phyloP scores from a whole-genome alignment of 2,329 filamentous ascomycete species.

The Penicillium paneum region DNA sequence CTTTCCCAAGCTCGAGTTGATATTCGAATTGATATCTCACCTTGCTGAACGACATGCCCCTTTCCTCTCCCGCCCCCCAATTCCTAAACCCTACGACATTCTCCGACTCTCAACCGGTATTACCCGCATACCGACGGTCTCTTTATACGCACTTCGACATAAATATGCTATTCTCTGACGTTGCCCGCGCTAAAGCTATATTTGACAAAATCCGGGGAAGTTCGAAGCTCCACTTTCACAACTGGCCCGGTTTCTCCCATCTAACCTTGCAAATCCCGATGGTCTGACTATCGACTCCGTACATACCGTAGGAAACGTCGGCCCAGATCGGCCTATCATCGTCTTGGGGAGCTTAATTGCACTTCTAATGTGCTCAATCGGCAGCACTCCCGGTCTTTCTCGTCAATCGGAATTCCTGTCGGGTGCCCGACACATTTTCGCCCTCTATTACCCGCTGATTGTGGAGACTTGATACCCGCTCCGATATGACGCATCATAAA shows the following conservation, averaged over 20 bases:
- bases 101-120: neutral
- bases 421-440: neutral
- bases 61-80: neutral
- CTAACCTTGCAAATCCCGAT: neutral
- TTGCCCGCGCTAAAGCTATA: neutral
- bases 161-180: neutral
- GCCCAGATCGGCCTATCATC: neutral
- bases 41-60: neutral
- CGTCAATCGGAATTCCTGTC: neutral
- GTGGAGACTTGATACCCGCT: neutral
- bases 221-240: conserved; percentile 1
- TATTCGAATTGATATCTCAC: neutral
- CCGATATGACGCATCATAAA: neutral
- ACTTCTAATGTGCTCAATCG: neutral
- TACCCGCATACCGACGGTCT: conserved; percentile 1
- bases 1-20: no score
- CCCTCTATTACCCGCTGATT: neutral
- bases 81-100: neutral
- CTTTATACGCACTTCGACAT: neutral
- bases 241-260: conserved; percentile 3
- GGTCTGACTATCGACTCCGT: neutral
- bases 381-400: neutral
- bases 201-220: conserved; percentile 5
- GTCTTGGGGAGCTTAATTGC: neutral
- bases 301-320: neutral